These are phyloP conservation scores for Hsuehochloa calcarea DNA, from an alignment of 176 grass and related monocot genomes.

Conservation along the genomic window DNA sequence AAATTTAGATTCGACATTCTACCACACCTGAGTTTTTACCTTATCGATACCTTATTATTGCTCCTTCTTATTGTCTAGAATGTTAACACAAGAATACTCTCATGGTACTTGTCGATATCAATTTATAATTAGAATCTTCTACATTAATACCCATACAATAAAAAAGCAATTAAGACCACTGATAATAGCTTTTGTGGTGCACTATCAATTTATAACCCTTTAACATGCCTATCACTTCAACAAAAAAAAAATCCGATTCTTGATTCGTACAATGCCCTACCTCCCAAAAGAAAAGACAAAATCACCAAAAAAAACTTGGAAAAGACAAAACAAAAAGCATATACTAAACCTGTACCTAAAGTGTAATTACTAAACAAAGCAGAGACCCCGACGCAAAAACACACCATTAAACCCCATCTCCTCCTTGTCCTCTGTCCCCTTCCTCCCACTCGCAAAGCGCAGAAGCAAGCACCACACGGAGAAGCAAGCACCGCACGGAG, in stretches of 20 bases:
- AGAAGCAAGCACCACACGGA: slow-evolving; percentile 16
- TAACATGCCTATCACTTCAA: not conserved
- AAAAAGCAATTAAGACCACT: not conserved
- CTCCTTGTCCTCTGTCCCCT: not conserved
- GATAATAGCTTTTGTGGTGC: not conserved
- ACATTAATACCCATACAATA: not conserved
- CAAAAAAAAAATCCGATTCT: not conserved
- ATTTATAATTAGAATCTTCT: not conserved
- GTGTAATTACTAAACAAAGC: not conserved
- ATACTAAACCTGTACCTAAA: not conserved
- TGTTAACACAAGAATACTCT: not conserved
- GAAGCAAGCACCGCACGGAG: slow-evolving; percentile 17
- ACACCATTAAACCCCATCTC: slow-evolving; percentile 36
- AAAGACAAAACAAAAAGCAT: slow-evolving; percentile 23
- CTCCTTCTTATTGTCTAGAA: not conserved
- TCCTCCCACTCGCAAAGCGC: slow-evolving; percentile 9
- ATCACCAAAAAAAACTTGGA: slow-evolving; percentile 11
- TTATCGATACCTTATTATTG: not conserved
- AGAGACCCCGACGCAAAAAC: not conserved
- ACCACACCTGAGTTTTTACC: not conserved
- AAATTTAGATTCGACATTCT: too few relatives aligned
- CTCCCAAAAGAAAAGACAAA: slow-evolving; percentile 34
- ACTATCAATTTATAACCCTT: not conserved
- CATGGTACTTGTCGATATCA: not conserved
- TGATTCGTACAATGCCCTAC: not conserved